Base-by-base conservation (phyloP, 805 yeast species). In the Pichia occidentalis region DNA sequence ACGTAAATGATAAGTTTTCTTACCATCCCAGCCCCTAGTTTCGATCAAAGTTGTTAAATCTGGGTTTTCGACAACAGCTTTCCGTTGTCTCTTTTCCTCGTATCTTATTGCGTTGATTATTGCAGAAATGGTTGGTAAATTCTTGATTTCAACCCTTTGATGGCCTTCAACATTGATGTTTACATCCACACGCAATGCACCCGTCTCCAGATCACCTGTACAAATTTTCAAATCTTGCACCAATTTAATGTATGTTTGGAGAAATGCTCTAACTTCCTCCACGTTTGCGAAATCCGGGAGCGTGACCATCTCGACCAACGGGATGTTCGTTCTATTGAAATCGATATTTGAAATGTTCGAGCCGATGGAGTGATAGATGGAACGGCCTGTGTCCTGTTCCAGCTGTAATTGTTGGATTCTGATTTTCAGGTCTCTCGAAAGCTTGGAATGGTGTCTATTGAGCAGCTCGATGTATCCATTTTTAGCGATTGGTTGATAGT, bases 181-280 rank as follows among this genome's bases (percentile, higher is more conserved):
- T 8, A 86, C 97, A 54, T 92, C 98, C 4, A 90, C 92, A 51
- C 98, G 70, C 71, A 92, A 81, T 0, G 97, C 92, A 6, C 98
- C 98, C 1, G 87, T 77, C 54, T 92, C 97, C 53, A 92, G 67
- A 48, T 88, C 95, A 12, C 96, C 97, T 0, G 90, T 70, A 47
- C 95, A 86, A 1, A 92, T 74, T 4, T 73, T 75, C 35, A 86
- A 56, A 46, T 75, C 77, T 34, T 80, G 67, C 26, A 90, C 73
- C 25, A 86, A 60, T 16, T 75, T 67, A 52, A 85, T 95, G 45
- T 81, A 82, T 52, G 87, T 87, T 49, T 78, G 81, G 32, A 92
- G 74, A 59, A 90, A 92, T 1, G 82, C 73, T 27, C 74, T 74
- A 0, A 94, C 85, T 50, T 86, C 79, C 31, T 72, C 70, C 8